Conservation (phyloP, 2,329 filamentous ascomycete species). For the Epichloe hybrida region DNA sequence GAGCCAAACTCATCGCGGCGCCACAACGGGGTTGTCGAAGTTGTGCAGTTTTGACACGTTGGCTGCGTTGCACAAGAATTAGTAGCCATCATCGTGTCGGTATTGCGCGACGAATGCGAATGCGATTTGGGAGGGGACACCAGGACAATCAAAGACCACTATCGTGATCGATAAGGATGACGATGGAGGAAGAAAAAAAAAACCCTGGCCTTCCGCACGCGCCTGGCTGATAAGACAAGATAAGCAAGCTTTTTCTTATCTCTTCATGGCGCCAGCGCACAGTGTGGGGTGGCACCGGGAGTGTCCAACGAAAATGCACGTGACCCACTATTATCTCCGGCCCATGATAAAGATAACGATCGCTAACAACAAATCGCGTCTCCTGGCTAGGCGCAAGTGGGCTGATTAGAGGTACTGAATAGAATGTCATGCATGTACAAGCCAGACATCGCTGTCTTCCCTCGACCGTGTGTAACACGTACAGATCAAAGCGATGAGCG, state of each 20-base stretch:
- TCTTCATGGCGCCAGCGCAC: not conserved
- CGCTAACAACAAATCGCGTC: not conserved
- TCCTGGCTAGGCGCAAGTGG: not conserved
- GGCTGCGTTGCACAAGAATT: constrained; percentile 62
- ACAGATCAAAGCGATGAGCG: not conserved
- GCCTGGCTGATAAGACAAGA: constrained; percentile 23
- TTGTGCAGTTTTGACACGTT: constrained; percentile 91
- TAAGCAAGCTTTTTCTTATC: constrained; percentile 13
- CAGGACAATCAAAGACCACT: constrained; percentile 19
- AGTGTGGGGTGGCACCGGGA: not conserved
- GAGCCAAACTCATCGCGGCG: constrained; percentile 90
- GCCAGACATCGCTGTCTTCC: not conserved
- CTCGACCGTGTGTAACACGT: not conserved
- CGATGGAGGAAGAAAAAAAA: constrained; percentile 19
- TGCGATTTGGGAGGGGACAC: constrained; percentile 13
- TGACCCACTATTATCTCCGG: constrained; percentile 13
- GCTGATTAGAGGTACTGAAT: not conserved
- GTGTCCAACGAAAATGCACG: constrained; percentile 15
- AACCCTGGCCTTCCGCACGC: constrained; percentile 15
- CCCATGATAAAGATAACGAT: constrained; percentile 2
- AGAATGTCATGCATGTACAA: not conserved
- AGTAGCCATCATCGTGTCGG: constrained; percentile 35
- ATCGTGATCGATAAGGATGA: constrained; percentile 26
- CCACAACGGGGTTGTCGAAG: constrained; percentile 93
- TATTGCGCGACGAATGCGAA: constrained; percentile 19